A percentile compares a stretch with the other conserved stretches of the same genome.
phyloP scores from a whole-genome alignment of 2,329 filamentous ascomycete species.

The Furcasterigmium sp. region DNA sequence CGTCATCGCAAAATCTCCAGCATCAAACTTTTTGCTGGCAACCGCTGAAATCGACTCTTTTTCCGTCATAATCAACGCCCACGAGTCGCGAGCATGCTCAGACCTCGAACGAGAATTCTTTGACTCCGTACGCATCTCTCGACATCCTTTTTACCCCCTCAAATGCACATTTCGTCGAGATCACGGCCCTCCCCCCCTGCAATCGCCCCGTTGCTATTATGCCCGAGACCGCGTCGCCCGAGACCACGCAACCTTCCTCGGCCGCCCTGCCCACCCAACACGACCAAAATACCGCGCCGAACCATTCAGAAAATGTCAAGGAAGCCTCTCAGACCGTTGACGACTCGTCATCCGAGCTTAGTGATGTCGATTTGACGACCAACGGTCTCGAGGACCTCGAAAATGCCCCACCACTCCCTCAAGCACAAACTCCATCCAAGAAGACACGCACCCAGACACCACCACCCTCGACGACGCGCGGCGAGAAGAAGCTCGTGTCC shows the following conservation, averaged over 20 bases:
- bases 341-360: conserved; percentile 12
- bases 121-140: conserved; percentile 41
- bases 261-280: conserved; percentile 16
- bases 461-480: conserved; percentile 23
- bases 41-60: conserved; percentile 35
- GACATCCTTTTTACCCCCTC: conserved; percentile 50
- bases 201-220: conserved; percentile 44
- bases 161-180: conserved; percentile 55
- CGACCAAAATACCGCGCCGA: conserved; percentile 13
- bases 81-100: conserved; percentile 50
- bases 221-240: conserved; percentile 56
- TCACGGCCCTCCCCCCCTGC: conserved; percentile 42
- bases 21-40: conserved; percentile 46
- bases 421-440: conserved; percentile 53
- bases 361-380: conserved; percentile 9
- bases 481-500: conserved; percentile 55
- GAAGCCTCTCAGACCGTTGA: neutral
- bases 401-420: conserved; percentile 9
- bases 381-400: conserved; percentile 9
- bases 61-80: conserved; percentile 39
- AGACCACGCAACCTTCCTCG: conserved; percentile 30
- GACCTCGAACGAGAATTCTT: conserved; percentile 40
- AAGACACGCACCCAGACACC: conserved; percentile 55
- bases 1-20: conserved; percentile 10
- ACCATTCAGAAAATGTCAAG: neutral